Conservation (phyloP, 805 yeast species). For the Starmerella etchellsii region DNA sequence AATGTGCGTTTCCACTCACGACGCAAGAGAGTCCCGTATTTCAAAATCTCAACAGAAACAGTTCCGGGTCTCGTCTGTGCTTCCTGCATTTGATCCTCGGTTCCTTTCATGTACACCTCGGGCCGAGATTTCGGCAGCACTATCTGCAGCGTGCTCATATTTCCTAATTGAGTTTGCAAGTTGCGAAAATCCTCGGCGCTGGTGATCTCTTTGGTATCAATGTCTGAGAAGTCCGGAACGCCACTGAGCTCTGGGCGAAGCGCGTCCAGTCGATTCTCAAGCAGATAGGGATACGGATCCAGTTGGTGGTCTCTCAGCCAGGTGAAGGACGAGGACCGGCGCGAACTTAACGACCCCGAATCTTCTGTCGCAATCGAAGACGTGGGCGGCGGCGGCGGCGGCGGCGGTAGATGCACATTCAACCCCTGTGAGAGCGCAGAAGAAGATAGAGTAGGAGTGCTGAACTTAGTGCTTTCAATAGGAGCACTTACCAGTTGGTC, state of each 20-base stretch:
- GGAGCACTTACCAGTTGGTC: background rate
- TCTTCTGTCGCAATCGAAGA: conserved; percentile 2
- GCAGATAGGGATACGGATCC: conserved; percentile 30
- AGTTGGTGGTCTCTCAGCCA: conserved; percentile 12
- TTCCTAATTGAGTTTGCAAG: background rate
- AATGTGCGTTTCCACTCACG: conserved; percentile 26
- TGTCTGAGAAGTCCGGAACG: background rate
- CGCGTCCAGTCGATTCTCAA: conserved; percentile 26
- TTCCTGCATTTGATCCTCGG: conserved; percentile 12
- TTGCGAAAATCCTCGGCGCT: conserved; percentile 2
- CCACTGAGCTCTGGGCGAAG: conserved; percentile 25
- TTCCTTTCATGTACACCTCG: conserved; percentile 23
- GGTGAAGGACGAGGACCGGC: conserved; percentile 13
- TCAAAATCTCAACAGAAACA: conserved; percentile 29
- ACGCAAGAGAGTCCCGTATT: conserved; percentile 29
- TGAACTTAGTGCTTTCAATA: background rate
- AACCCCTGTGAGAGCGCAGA: background rate
- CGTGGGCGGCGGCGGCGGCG: background rate
- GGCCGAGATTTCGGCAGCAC: conserved; percentile 30
- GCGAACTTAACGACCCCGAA: conserved; percentile 6
- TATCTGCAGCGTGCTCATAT: conserved; percentile 24
- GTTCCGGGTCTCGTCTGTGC: conserved; percentile 28
- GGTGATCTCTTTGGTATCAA: background rate
- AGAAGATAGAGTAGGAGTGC: background rate
- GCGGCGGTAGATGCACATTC: background rate